Evolutionary conservation across 2,329 filamentous ascomycete species (phyloP), one percentile per base, ranked within the genome.

Genomic region (Colletotrichum liaoningense): DNA sequence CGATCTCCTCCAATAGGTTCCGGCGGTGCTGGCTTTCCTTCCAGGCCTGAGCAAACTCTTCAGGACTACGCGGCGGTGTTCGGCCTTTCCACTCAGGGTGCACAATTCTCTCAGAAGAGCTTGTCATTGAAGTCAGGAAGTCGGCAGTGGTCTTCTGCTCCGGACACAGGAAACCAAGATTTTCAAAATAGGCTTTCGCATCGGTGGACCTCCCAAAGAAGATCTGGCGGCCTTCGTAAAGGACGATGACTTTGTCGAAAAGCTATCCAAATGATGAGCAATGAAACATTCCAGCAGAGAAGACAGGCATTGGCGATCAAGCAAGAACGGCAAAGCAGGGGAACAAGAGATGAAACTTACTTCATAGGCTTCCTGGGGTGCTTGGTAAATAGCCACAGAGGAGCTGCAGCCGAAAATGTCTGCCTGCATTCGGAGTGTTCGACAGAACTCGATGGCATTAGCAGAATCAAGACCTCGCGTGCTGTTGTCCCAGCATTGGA

Each of bases 211-310:
- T 85, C 7, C 93, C 93, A 66, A 91, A 94, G 82, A 88, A 94
- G 68, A 93, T 90, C 76, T 92, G 90, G 68, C 88, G 88, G 5
- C 92, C 92, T 75, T 93, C 88, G 78, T 93, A 92, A 1, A 93
- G 86, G 0, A 94, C 84, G 1, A 92, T 82, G 1, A 91, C 91
- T 78, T 93, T 93, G 81, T 93, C 91, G 75, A 93, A 93, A 1
- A 90, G 79, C 75, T 77, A 30, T 30, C 19, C 22, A 28, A 14
- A 49, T 6, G 30, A 49, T 49, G 54, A 56, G 62, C 12, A 12
- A 16, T 26, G 6, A 12, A 16, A 22, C 8, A 7, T 19, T 1
- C 12, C 14, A 19, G 22, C n/a, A 9, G 57, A 1, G 38, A 4
- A 16, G 11, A 7, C 9, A 56, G 24, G 19, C 38, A 52, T 5